Evolutionary conservation across 2,329 filamentous ascomycete genomes (phyloP).

Genomic region (Ceratocystiopsis sp.): DNA sequence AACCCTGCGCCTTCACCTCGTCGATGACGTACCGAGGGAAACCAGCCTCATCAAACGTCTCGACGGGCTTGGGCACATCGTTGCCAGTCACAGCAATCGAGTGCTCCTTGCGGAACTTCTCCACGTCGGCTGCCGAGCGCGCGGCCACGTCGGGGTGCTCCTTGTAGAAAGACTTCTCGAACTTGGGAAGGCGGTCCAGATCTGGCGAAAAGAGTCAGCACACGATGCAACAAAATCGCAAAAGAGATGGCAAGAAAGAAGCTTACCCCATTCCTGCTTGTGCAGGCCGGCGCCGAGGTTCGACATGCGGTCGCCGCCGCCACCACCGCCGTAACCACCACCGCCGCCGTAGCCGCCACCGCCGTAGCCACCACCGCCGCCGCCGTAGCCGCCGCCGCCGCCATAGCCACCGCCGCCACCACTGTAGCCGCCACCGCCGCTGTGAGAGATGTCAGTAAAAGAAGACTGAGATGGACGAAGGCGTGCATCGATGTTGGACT

Average conservation of each 20-base stretch:
- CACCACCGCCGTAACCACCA: conserved; percentile 27
- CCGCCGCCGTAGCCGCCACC: conserved; percentile 17
- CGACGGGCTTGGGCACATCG: conserved; percentile 81
- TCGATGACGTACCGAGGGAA: conserved; percentile 96
- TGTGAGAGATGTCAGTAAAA: neutral
- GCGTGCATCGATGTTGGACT: no score
- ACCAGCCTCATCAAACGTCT: conserved; percentile 93
- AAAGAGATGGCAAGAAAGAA: conserved; percentile 2
- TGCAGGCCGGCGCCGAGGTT: conserved; percentile 77
- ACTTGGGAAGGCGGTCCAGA: conserved; percentile 65
- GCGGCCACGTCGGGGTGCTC: conserved; percentile 64
- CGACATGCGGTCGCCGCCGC: conserved; percentile 85
- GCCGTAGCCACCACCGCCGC: conserved; percentile 18
- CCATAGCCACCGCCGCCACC: no score
- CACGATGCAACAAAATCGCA: neutral
- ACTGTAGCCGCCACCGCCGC: neutral
- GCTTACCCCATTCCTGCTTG: conserved; percentile 75
- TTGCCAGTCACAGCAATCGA: conserved; percentile 67
- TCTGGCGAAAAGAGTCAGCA: conserved; percentile 34
- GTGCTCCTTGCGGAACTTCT: conserved; percentile 72
- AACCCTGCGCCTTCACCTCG: conserved; percentile 96
- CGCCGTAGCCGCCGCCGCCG: conserved; percentile 13
- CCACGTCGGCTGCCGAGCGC: conserved; percentile 64
- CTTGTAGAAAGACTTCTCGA: conserved; percentile 99
- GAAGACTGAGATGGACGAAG: neutral